phyloP scores from a whole-genome alignment of 345 rosid species.

The Noccaea caerulescens region DNA sequence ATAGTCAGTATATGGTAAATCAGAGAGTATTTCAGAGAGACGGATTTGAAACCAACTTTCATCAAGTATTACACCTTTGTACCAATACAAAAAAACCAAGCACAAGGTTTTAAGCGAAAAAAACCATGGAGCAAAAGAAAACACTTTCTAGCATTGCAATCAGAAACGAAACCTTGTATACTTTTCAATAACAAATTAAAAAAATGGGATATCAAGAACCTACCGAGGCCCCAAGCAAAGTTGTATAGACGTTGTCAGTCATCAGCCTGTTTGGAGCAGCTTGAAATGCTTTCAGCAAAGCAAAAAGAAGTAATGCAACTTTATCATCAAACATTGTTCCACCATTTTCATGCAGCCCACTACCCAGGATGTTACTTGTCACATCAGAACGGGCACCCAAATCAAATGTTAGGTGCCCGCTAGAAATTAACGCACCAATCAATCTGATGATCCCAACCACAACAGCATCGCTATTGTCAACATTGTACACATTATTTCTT shows the following conservation, averaged over 20 bases:
- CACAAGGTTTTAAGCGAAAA: constrained; percentile 20
- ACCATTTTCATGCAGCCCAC: constrained; percentile 71
- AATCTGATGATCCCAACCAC: constrained; percentile 89
- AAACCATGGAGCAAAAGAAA: constrained; percentile 19
- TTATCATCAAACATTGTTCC: constrained; percentile 95
- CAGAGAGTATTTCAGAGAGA: constrained; percentile 3
- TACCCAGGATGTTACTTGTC: constrained; percentile 62
- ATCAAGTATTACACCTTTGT: constrained; percentile 29
- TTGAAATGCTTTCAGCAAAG: constrained; percentile 90
- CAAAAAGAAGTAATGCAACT: constrained; percentile 88
- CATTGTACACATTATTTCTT: constrained; percentile 89
- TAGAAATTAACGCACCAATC: constrained; percentile 78
- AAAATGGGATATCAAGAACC: constrained; percentile 35
- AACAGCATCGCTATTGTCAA: constrained; percentile 86
- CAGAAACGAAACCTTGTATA: constrained; percentile 25
- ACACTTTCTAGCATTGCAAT: constrained; percentile 24
- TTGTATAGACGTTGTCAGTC: constrained; percentile 80
- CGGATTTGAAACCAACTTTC: constrained; percentile 9
- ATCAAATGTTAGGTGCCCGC: constrained; percentile 76
- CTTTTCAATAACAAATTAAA: constrained; percentile 1
- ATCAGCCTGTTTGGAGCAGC: constrained; percentile 92
- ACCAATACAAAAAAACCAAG: constrained; percentile 1
- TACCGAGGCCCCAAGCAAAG: constrained; percentile 98
- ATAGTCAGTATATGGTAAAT: constrained; percentile 14
- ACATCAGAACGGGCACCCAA: constrained; percentile 59